A percentile compares a stretch with the other conserved stretches of the same genome.
phyloP scores from a whole-genome alignment of 495 filamentous ascomycete genomes.

The Chaetomium cochliodes region DNA sequence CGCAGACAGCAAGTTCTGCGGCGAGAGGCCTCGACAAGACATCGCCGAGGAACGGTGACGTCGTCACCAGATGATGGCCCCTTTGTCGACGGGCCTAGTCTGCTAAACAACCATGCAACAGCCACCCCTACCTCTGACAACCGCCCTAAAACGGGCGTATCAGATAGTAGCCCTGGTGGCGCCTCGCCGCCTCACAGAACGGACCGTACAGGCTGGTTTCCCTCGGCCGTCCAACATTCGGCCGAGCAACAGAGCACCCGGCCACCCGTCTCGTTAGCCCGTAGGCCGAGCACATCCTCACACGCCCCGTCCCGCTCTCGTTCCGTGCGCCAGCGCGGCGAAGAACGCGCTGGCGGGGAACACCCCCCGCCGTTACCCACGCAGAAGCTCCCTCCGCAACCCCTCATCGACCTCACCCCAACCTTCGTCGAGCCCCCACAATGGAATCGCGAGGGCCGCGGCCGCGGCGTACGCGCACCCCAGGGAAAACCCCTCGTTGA shows the following conservation, averaged over 20 bases:
- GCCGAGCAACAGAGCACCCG: constrained; percentile 34
- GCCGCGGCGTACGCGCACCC: constrained; percentile 64
- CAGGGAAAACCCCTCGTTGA: constrained; percentile 64
- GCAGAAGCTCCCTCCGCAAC: constrained; percentile 14
- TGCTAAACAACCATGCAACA: constrained; percentile 44
- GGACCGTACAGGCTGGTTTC: constrained; percentile 44
- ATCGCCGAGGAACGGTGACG: neutral
- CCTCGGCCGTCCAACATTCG: constrained; percentile 47
- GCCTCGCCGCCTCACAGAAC: constrained; percentile 6
- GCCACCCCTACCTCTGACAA: neutral
- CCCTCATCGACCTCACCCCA: constrained; percentile 74
- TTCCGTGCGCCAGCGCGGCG: constrained; percentile 11
- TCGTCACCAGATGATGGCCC: constrained; percentile 23
- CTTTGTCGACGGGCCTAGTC: constrained; percentile 52
- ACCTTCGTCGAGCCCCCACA: constrained; percentile 74
- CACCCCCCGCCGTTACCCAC: neutral
- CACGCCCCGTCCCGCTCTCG: constrained; percentile 4
- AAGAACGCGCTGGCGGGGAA: neutral
- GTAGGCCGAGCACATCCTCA: constrained; percentile 26
- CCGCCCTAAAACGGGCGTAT: constrained; percentile 1
- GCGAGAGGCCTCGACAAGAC: constrained; percentile 19
- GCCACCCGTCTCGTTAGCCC: constrained; percentile 18
- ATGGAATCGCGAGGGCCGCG: constrained; percentile 57
- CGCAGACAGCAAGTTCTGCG: constrained; percentile 39
- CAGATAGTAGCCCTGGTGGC: neutral